Percentiles rank a stretch among this genome's conserved stretches.
Evolutionary conservation across 1,284 basidiomycete genomes (phyloP).

Genomic region (Ganoderma sinense): DNA sequence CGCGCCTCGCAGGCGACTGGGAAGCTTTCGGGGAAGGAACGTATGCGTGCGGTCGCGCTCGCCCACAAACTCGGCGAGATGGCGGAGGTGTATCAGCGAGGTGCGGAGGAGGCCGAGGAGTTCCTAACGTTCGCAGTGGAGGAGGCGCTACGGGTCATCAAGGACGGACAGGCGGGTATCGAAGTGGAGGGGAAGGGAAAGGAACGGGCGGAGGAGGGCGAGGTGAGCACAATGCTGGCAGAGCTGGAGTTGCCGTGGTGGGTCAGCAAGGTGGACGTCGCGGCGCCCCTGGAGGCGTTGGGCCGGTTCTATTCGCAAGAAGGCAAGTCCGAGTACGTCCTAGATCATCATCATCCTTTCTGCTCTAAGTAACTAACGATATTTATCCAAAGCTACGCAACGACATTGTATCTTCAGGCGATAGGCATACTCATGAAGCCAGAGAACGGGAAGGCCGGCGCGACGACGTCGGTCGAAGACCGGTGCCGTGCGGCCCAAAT

Average conservation of each 20-base stretch:
- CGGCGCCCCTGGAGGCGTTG: slow-evolving; percentile 74
- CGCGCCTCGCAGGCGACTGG: slow-evolving; percentile 23
- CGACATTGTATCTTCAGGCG: slow-evolving; percentile 72
- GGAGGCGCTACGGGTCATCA: slow-evolving; percentile 51
- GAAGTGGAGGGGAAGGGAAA: slow-evolving; percentile 20
- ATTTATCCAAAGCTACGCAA: slow-evolving; percentile 56
- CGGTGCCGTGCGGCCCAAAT: slow-evolving; percentile 73
- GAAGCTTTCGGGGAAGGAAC: slow-evolving; percentile 51
- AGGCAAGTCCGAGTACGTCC: slow-evolving; percentile 67
- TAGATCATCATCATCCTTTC: slow-evolving; percentile 10
- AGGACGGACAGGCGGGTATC: slow-evolving; percentile 20
- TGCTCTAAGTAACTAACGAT: background rate
- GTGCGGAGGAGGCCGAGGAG: slow-evolving; percentile 58
- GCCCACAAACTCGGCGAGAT: slow-evolving; percentile 75
- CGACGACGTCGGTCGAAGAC: slow-evolving; percentile 51
- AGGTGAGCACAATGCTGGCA: slow-evolving; percentile 44
- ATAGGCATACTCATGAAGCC: slow-evolving; percentile 71
- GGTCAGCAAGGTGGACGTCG: slow-evolving; percentile 67
- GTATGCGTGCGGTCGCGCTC: slow-evolving; percentile 67
- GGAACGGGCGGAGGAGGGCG: slow-evolving; percentile 23
- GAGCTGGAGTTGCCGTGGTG: slow-evolving; percentile 69
- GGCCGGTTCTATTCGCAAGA: slow-evolving; percentile 67
- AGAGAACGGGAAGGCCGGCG: slow-evolving; percentile 40
- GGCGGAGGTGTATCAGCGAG: slow-evolving; percentile 46
- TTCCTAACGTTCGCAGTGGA: slow-evolving; percentile 73